A percentile compares a stretch with the other conserved stretches of the same genome.
Evolutionary conservation across 2,329 filamentous ascomycete species (phyloP).

Genomic region (Phialocephala sp.): DNA sequence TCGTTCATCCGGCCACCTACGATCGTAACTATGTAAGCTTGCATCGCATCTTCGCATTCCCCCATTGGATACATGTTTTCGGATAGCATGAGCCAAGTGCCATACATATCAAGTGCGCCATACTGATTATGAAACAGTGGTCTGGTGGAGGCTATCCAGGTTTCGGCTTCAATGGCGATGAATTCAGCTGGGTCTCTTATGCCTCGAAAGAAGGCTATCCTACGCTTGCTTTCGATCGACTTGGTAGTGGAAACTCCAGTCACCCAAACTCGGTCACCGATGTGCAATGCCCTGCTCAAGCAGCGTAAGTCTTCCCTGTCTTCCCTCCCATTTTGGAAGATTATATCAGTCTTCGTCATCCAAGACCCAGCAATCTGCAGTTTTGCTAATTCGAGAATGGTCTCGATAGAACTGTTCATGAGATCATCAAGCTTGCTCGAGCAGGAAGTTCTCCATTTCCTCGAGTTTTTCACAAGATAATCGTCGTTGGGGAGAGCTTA

Average conservation of each 20-base stretch:
- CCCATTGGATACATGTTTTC: not conserved
- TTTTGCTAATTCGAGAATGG: too few relatives aligned
- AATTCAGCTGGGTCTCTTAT: conserved; percentile 34
- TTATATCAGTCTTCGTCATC: too few relatives aligned
- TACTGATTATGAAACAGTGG: conserved; percentile 25
- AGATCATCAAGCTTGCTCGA: conserved; percentile 29
- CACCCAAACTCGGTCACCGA: conserved; percentile 37
- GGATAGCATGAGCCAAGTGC: too few relatives aligned
- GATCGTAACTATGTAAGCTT: conserved; percentile 26
- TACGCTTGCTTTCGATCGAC: conserved; percentile 37
- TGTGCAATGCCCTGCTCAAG: conserved; percentile 37
- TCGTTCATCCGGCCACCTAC: conserved; percentile 29
- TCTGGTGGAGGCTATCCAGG: conserved; percentile 28
- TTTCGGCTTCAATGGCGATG: conserved; percentile 24
- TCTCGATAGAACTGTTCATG: conserved; percentile 27
- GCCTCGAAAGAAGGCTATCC: conserved; percentile 35
- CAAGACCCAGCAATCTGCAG: too few relatives aligned
- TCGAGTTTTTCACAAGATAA: conserved; percentile 32
- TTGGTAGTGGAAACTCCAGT: conserved; percentile 34
- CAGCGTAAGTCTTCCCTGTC: conserved; percentile 21
- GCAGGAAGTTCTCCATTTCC: conserved; percentile 23
- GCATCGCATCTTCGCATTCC: too few relatives aligned
- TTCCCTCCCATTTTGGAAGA: not conserved
- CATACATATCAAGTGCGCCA: not conserved
- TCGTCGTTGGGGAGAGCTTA: conserved; percentile 35